Percentiles rank a stretch among this genome's conserved stretches.
Conservation (phyloP, 495 filamentous ascomycete genomes). For the Podospora australis region DNA sequence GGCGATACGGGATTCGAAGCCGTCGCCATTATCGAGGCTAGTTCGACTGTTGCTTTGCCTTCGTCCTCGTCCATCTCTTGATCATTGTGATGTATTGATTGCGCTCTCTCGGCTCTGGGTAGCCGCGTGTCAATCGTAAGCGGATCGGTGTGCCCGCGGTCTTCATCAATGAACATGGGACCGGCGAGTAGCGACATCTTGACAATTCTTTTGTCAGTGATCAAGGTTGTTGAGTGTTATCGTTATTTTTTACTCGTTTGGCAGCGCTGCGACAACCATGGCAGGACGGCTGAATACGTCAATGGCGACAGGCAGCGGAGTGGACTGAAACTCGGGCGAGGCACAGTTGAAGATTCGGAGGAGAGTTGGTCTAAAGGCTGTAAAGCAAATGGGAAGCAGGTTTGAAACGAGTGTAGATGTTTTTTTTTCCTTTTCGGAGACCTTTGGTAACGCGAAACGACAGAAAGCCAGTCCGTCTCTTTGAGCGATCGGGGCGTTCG, state of each 20-base stretch:
- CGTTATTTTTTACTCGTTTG: slow-evolving; percentile 7
- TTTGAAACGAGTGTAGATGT: too few relatives aligned
- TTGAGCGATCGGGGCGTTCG: not conserved
- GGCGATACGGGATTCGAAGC: slow-evolving; percentile 48
- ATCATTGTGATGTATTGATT: slow-evolving; percentile 22
- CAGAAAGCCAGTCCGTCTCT: not conserved
- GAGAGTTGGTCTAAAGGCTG: too few relatives aligned
- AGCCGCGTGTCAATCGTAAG: slow-evolving; percentile 25
- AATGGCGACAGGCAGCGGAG: not conserved
- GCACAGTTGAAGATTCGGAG: too few relatives aligned
- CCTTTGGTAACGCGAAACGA: too few relatives aligned
- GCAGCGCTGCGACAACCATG: slow-evolving; percentile 21
- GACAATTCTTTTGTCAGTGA: slow-evolving; percentile 13
- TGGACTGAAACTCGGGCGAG: not conserved
- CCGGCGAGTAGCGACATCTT: not conserved
- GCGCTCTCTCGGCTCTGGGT: slow-evolving; percentile 19
- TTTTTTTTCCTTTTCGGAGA: too few relatives aligned
- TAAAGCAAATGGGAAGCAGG: too few relatives aligned
- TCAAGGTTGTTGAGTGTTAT: slow-evolving; percentile 1
- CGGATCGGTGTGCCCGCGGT: slow-evolving; percentile 19
- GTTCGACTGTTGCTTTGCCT: slow-evolving; percentile 36
- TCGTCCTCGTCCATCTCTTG: slow-evolving; percentile 30
- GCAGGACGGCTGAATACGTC: slow-evolving; percentile 7
- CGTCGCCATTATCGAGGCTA: slow-evolving; percentile 45
- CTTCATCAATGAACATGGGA: slow-evolving; percentile 20